These are phyloP conservation scores for Phytophthora lateralis DNA, from an alignment of 352 stramenopile genomes.

Conservation along the genomic window DNA sequence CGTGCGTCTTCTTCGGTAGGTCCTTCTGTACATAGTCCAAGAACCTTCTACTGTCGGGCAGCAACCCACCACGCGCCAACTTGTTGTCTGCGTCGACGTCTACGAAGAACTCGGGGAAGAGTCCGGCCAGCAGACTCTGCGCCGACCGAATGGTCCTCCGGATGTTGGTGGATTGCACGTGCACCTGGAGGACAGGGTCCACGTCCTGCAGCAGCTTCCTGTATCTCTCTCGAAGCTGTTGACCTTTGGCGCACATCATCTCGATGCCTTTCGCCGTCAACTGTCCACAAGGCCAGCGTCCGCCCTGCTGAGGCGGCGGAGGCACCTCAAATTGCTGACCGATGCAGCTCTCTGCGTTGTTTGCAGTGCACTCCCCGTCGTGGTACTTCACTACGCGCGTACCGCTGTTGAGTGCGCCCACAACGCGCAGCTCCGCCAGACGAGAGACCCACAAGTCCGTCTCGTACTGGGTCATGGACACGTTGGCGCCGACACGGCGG, in stretches of 20 bases:
- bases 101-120: conserved; percentile 64
- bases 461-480: conserved; percentile 52
- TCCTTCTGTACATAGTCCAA: conserved; percentile 16
- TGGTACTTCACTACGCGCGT: conserved; percentile 45
- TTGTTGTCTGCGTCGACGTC: conserved; percentile 19
- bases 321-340: conserved; percentile 22
- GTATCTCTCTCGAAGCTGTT: conserved; percentile 51
- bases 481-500: conserved; percentile 44
- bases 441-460: conserved; percentile 68
- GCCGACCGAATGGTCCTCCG: conserved; percentile 71
- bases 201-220: conserved; percentile 35
- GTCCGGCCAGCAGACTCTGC: conserved; percentile 67
- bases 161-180: conserved; percentile 84
- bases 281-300: conserved; percentile 75
- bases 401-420: conserved; percentile 55
- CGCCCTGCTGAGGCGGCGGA: conserved; percentile 56
- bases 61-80: conserved; percentile 6
- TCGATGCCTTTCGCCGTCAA: conserved; percentile 68
- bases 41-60: conserved; percentile 22
- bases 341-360: neutral
- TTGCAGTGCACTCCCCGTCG: neutral
- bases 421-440: conserved; percentile 45
- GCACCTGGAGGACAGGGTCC: conserved; percentile 48
- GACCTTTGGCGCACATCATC: conserved; percentile 67
- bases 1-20: conserved; percentile 7